Evolutionary conservation across 208 protist genomes (phyloP).

Genomic region (Acanthamoeba castellanii): DNA sequence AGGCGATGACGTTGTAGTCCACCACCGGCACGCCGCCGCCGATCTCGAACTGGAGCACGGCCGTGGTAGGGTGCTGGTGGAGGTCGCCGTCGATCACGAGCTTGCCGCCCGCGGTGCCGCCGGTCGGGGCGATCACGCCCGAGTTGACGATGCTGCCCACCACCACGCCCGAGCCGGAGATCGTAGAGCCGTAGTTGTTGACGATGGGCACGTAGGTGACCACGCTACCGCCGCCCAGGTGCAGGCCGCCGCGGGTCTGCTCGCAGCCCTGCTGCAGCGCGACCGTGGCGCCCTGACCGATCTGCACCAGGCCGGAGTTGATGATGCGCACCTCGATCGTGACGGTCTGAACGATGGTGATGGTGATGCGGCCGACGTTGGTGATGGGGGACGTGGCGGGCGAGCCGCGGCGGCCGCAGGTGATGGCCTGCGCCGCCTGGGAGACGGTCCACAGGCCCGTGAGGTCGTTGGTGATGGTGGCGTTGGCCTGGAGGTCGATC

Average conservation of each 20-base stretch:
- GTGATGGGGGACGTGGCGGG: neutral
- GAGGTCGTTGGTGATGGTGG: slow-evolving; percentile 21
- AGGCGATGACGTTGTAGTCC: slow-evolving; percentile 46
- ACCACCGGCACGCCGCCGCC: neutral
- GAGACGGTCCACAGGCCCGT: slow-evolving; percentile 1
- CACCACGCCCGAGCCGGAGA: slow-evolving; percentile 36
- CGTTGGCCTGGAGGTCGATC: slow-evolving; percentile 14
- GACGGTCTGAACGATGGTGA: neutral
- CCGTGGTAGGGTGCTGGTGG: neutral
- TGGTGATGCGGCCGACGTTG: slow-evolving; percentile 1
- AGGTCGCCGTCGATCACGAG: slow-evolving; percentile 63
- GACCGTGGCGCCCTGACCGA: neutral
- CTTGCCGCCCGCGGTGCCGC: neutral
- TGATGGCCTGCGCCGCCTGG: slow-evolving; percentile 7
- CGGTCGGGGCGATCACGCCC: neutral
- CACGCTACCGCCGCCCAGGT: slow-evolving; percentile 37
- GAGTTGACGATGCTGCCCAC: slow-evolving; percentile 45
- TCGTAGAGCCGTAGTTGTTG: neutral
- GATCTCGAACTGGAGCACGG: slow-evolving; percentile 51
- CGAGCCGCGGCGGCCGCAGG: slow-evolving; percentile 13
- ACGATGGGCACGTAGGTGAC: slow-evolving; percentile 38
- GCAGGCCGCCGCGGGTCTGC: neutral
- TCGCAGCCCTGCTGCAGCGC: slow-evolving; percentile 46
- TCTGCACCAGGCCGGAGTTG: slow-evolving; percentile 2
- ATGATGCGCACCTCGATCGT: neutral